Percentiles rank a stretch among this genome's conserved stretches.
These are phyloP conservation scores for Hyaloscypha hepaticicola DNA, from an alignment of 495 filamentous ascomycete genomes.

Conservation along the genomic window DNA sequence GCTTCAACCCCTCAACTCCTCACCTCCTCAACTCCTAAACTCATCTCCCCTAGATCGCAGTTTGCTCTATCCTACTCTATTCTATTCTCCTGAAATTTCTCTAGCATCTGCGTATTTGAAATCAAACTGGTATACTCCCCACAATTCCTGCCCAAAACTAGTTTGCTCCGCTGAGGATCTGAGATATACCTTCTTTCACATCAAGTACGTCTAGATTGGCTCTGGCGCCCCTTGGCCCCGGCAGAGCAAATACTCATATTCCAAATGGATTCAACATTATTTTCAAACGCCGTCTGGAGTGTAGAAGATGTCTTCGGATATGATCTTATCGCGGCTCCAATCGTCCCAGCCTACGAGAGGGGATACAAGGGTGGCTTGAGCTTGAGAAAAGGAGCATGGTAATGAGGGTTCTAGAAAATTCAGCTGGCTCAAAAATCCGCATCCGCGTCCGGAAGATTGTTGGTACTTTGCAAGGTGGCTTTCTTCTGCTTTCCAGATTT, in stretches of 20 bases:
- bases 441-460: conserved; percentile 22
- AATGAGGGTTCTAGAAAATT: conserved; percentile 20
- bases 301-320: conserved; percentile 31
- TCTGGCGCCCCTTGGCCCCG: conserved; percentile 25
- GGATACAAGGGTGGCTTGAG: conserved; percentile 30
- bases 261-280: conserved; percentile 26
- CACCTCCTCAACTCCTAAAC: too few relatives aligned
- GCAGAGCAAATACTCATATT: conserved; percentile 29
- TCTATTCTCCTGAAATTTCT: too few relatives aligned
- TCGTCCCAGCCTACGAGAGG: conserved; percentile 3
- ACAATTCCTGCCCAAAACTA: too few relatives aligned
- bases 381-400: conserved; percentile 27
- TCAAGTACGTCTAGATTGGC: conserved; percentile 4
- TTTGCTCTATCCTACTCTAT: too few relatives aligned
- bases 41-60: too few relatives aligned
- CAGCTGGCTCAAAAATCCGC: conserved; percentile 7
- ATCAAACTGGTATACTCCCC: too few relatives aligned
- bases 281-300: conserved; percentile 14
- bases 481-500: background rate
- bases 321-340: conserved; percentile 30
- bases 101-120: too few relatives aligned
- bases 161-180: too few relatives aligned
- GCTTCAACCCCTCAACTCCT: too few relatives aligned
- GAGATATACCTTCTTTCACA: too few relatives aligned
- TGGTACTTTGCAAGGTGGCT: conserved; percentile 26